These are phyloP conservation scores for Pyrenophora seminiperda DNA, from an alignment of 2,329 filamentous ascomycete genomes.

Conservation along the genomic window DNA sequence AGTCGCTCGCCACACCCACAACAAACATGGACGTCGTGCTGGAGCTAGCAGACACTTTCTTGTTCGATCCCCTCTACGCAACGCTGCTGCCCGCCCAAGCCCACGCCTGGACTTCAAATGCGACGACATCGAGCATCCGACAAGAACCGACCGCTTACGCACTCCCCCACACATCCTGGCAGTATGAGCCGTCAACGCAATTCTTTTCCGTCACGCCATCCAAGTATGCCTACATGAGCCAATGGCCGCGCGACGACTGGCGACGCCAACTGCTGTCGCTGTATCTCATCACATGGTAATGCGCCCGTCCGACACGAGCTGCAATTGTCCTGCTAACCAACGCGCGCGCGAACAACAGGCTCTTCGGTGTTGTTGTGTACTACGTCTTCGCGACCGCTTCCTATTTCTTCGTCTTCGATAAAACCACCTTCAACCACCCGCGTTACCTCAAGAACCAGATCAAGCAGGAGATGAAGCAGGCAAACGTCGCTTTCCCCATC, in stretches of 20 bases:
- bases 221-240: constrained; percentile 77
- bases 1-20: constrained; percentile 15
- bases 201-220: constrained; percentile 73
- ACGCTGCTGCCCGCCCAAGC: constrained; percentile 63
- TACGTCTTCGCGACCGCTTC: constrained; percentile 82
- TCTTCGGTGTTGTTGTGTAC: constrained; percentile 85
- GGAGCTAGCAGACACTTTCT: constrained; percentile 79
- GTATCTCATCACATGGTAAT: constrained; percentile 84
- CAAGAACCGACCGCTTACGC: constrained; percentile 44
- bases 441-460: constrained; percentile 97
- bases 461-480: constrained; percentile 80
- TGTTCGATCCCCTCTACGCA: constrained; percentile 81
- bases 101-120: constrained; percentile 58
- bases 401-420: constrained; percentile 90
- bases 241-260: constrained; percentile 76
- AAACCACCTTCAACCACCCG: constrained; percentile 83
- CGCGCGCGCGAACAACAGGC: constrained; percentile 59
- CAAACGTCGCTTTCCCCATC: constrained; percentile 74
- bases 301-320: background rate
- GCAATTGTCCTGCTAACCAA: constrained; percentile 11
- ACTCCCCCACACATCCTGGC: constrained; percentile 54
- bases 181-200: constrained; percentile 73
- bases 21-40: constrained; percentile 84
- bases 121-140: constrained; percentile 60
- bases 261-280: constrained; percentile 75